A percentile compares a stretch with the other conserved stretches of the same genome.
Conservation (phyloP, 2,329 filamentous ascomycete genomes). For the Ophiobolus disseminans region DNA sequence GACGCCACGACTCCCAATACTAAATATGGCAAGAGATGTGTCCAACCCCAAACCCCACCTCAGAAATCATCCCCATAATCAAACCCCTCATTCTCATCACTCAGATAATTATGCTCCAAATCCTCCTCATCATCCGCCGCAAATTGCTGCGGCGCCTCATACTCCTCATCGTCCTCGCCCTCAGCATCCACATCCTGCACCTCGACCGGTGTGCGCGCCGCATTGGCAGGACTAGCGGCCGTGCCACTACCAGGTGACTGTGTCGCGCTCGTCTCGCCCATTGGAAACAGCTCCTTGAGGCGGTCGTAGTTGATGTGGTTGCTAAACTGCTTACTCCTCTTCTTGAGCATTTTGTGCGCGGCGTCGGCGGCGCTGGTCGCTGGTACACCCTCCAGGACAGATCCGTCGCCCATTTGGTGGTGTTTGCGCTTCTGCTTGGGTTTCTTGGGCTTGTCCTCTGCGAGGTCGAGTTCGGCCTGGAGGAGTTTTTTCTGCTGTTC, state of each 20-base stretch:
- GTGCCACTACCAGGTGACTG: constrained; percentile 23
- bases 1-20: neutral
- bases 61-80: constrained; percentile 46
- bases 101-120: constrained; percentile 26
- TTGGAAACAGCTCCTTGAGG: constrained; percentile 51
- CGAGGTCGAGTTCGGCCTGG: constrained; percentile 69
- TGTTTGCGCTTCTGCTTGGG: constrained; percentile 55
- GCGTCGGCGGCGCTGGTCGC: constrained; percentile 54
- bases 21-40: too few species aligned
- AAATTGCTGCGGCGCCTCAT: constrained; percentile 43
- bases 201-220: constrained; percentile 12
- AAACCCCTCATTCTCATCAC: constrained; percentile 50
- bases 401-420: constrained; percentile 49
- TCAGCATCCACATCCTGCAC: constrained; percentile 20
- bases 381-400: constrained; percentile 53
- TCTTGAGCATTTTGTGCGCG: constrained; percentile 54
- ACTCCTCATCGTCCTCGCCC: constrained; percentile 30
- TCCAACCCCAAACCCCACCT: neutral
- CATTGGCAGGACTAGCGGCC: constrained; percentile 27
- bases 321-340: constrained; percentile 52
- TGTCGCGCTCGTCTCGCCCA: constrained; percentile 20
- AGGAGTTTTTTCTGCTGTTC: constrained; percentile 84
- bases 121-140: constrained; percentile 52
- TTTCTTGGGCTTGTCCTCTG: constrained; percentile 57
- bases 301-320: constrained; percentile 57